Evolutionary conservation across 768 basidiomycete genomes (phyloP), one percentile per base, ranked within the genome.

Genomic region (Mycena leptocephala): DNA sequence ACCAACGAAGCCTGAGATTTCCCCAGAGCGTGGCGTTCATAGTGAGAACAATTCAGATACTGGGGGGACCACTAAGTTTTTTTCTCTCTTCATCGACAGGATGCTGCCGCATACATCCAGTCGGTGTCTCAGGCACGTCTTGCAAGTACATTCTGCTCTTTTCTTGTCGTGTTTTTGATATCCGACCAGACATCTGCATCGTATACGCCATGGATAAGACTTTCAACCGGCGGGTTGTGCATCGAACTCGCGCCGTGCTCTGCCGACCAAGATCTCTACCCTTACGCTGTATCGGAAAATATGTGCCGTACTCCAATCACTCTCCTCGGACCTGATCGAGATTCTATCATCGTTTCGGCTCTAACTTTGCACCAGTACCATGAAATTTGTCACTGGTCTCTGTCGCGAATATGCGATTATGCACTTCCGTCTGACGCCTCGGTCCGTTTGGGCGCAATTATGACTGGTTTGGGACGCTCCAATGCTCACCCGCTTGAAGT

Each of bases 371-470:
- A 64, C 43, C 41, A 64, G 3, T 64, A 46, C 43, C 63, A 64
- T n/a, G 63, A 64, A 48, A 64, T 64, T 18, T 64, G 63, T n/a
- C 28, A 64, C 63, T 64, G 63, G 63, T 64, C 30, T 30, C 22
- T 64, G 28, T 64, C 63, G 20, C 41, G 43, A 39, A 48, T 41
- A 6, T 22, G 28, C 14, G 63, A 64, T 30, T 64, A 64, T 20
- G 20, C 26, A 20, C 41, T 64, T 46, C 20, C 5, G 1, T 14
- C 26, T 3, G 63, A 20, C 13, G 18, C n/a, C 26, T 28, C 13
- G 28, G 28, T 64, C 20, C 41, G 18, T 13, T 14, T 64, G 24
- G 63, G 63, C n/a, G 63, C 28, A 48, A 64, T 64, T 6, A 11
- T 55, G 53, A 18, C 43, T 8, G 6, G 35, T 20, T 11, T 46